Evolutionary conservation across 2,329 filamentous ascomycete species (phyloP), one percentile per base, ranked within the genome.

Genomic region (Trichoderma brevicompactum): DNA sequence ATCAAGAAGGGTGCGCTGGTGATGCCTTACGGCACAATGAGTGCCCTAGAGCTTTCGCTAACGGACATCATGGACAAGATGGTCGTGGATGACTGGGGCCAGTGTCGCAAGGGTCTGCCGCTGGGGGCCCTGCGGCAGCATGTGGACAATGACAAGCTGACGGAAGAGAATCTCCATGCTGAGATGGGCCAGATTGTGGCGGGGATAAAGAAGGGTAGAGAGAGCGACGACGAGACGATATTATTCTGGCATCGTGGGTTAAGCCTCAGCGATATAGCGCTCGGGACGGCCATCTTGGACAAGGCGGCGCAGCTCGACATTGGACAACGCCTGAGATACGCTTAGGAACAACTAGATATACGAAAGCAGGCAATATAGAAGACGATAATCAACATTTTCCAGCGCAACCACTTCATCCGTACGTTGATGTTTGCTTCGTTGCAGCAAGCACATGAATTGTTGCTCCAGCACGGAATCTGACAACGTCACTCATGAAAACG

Each of bases 1-100:
- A 55, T 55, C 38, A 55, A 55, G 23, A 55, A 55, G 53, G 53
- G 63, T 17, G 55, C 55, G 17, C 46, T 65, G 55, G 63, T 65
- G 19, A 65, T 65, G 55, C 63, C 63, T n/a, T 65, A 65, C 17
- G 63, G 63, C 8, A 65, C 55, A 28, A 65, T 65, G 63, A 65
- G 63, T 49, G 63, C 63, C 13, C 38, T 65, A 10, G 55, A 65
- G 38, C 55, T 65, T 10, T 65, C 63, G n/a, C 55, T 62, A 36
- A 65, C 65, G 23, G 60, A 66, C 34, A 64, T 66, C 8, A 64
- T 64, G 60, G 23, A 66, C 52, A 66, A 66, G 44, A 58, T 66
- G 59, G 17, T 66, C 7, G 60, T 66, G 7, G 65, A 66, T 36
- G 65, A 66, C 13, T 66, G 65, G 65, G 60, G 50, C 46, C 65